Evolutionary conservation across 2,329 filamentous ascomycete genomes (phyloP).

Genomic region (Colletotrichum shisoi): DNA sequence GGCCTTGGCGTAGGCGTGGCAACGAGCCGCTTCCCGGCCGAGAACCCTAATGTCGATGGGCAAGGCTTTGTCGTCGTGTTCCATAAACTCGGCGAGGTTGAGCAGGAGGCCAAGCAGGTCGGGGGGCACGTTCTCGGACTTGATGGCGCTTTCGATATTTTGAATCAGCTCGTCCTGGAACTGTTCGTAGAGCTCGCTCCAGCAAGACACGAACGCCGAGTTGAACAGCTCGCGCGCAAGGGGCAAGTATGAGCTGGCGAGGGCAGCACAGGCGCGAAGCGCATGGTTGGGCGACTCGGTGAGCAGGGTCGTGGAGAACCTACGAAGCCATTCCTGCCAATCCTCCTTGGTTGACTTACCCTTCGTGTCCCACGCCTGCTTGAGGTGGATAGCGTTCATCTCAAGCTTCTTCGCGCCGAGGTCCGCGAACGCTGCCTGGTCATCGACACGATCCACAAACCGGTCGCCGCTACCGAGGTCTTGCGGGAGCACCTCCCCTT

Average conservation of each 20-base stretch:
- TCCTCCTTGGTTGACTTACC: slow-evolving; percentile 98
- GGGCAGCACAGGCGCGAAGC: slow-evolving; percentile 86
- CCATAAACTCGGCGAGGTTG: slow-evolving; percentile 99
- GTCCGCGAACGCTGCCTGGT: slow-evolving; percentile 77
- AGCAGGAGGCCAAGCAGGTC: slow-evolving; percentile 93
- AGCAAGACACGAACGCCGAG: slow-evolving; percentile 97
- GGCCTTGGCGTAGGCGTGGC: slow-evolving; percentile 97
- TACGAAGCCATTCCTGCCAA: slow-evolving; percentile 98
- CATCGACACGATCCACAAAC: slow-evolving; percentile 80
- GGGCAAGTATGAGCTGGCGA: slow-evolving; percentile 90
- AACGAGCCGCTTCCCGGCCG: slow-evolving; percentile 93
- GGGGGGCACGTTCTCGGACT: slow-evolving; percentile 92
- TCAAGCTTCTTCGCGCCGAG: slow-evolving; percentile 92
- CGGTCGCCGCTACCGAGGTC: slow-evolving; percentile 87
- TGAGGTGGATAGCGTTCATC: slow-evolving; percentile 96
- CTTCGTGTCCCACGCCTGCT: slow-evolving; percentile 95
- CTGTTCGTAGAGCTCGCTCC: slow-evolving; percentile 96
- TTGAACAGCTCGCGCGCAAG: slow-evolving; percentile 96
- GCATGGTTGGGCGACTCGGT: slow-evolving; percentile 97
- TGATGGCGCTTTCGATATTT: slow-evolving; percentile 94
- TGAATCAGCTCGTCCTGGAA: slow-evolving; percentile 96
- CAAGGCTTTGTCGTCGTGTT: slow-evolving; percentile 97
- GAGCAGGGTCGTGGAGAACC: slow-evolving; percentile 93
- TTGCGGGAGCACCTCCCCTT: slow-evolving; percentile 92
- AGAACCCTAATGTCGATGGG: slow-evolving; percentile 96